Conservation (phyloP, 352 stramenopile genomes). For the Globisporangium iwayamae region DNA sequence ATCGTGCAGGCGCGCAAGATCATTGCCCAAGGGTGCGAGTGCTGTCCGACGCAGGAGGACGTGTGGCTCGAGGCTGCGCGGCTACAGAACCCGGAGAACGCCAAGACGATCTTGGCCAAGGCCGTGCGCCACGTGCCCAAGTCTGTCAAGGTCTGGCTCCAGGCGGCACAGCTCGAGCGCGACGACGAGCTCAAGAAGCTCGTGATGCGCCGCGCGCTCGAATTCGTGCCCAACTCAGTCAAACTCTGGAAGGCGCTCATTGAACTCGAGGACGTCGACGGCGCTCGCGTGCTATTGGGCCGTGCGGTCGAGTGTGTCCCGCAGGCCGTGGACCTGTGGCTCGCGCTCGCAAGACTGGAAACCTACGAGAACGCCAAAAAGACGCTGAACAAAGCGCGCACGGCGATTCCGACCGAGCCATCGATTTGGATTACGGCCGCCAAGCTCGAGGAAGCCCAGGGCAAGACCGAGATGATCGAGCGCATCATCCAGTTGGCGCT, state of each 20-base stretch:
- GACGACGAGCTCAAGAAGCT: conserved; percentile 88
- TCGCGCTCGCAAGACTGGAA: conserved; percentile 96
- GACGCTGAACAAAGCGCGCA: conserved; percentile 95
- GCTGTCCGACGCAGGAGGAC: conserved; percentile 95
- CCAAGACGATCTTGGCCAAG: conserved; percentile 95
- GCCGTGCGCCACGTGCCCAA: conserved; percentile 91
- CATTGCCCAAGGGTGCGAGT: conserved; percentile 97
- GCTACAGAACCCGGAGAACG: conserved; percentile 94
- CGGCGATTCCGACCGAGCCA: conserved; percentile 94
- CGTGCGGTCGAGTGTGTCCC: conserved; percentile 98
- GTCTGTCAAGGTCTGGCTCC: conserved; percentile 96
- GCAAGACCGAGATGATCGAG: conserved; percentile 82
- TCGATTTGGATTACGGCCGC: conserved; percentile 98
- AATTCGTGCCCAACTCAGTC: conserved; percentile 96
- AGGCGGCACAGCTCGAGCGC: conserved; percentile 93
- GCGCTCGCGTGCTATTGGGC: conserved; percentile 93
- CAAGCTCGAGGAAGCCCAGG: conserved; percentile 98
- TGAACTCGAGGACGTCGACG: conserved; percentile 96
- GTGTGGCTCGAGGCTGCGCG: conserved; percentile 98
- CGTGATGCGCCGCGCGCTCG: conserved; percentile 88
- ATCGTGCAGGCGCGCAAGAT: conserved; percentile 95
- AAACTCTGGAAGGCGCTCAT: conserved; percentile 99
- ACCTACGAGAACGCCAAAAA: conserved; percentile 98
- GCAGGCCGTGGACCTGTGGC: conserved; percentile 97
- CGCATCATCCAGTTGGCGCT: conserved; percentile 80